Conservation (phyloP, 129 eudicot species). For the Smallanthus sonchifolius region DNA sequence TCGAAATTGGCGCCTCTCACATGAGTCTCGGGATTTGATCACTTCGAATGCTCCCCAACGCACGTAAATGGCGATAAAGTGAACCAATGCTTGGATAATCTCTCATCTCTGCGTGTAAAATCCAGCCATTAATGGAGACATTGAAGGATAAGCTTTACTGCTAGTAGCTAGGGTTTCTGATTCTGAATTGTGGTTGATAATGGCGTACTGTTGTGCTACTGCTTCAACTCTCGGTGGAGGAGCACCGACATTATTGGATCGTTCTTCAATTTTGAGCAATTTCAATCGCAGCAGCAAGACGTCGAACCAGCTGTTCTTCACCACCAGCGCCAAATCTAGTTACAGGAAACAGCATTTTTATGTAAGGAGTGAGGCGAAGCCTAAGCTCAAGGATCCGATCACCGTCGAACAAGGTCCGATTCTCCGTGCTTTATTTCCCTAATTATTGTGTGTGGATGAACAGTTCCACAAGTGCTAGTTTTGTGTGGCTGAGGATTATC, state of each 20-base stretch:
- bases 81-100: not conserved
- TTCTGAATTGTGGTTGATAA: constrained; percentile 7
- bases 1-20: constrained; percentile 22
- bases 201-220: constrained; percentile 41
- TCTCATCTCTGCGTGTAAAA: not conserved
- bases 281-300: constrained; percentile 19
- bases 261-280: constrained; percentile 31
- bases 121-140: not conserved
- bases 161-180: not conserved
- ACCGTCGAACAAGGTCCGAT: constrained; percentile 45
- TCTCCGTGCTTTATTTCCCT: not conserved
- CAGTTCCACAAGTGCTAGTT: not conserved
- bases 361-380: constrained; percentile 45
- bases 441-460: not conserved
- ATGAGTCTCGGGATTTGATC: constrained; percentile 45
- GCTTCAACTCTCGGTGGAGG: constrained; percentile 24
- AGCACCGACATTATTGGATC: constrained; percentile 24
- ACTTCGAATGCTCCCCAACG: constrained; percentile 15
- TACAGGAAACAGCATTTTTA: constrained; percentile 31
- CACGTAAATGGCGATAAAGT: constrained; percentile 13
- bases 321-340: constrained; percentile 12
- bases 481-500: constrained; percentile 3
- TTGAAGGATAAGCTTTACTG: not conserved
- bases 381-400: constrained; percentile 38
- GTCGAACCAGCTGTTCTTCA: constrained; percentile 29